Evolutionary conservation across 257 asterid genomes (phyloP).

Genomic region (Hygrophila difformis): DNA sequence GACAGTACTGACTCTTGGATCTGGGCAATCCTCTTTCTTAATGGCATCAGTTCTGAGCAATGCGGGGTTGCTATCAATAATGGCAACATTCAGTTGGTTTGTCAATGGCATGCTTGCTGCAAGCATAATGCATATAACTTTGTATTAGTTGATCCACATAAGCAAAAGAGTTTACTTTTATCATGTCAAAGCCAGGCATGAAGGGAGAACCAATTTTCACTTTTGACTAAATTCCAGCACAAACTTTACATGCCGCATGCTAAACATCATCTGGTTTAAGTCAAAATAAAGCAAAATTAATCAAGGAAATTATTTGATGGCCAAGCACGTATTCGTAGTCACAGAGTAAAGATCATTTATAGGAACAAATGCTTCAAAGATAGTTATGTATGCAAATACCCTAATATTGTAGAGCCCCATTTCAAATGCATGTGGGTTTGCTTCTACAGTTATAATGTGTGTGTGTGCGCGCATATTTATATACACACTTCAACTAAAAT

Average conservation of each 20-base stretch:
- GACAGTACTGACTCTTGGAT: constrained; percentile 96
- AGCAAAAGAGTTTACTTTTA: not conserved
- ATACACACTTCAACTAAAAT: too few relatives aligned
- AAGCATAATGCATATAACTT: constrained; percentile 17
- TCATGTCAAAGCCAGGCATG: constrained; percentile 8
- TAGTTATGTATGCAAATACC: not conserved
- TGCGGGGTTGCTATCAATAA: constrained; percentile 95
- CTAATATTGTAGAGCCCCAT: constrained; percentile 6
- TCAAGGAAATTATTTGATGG: not conserved
- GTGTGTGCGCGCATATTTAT: too few relatives aligned
- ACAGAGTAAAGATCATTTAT: not conserved
- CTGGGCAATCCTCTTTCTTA: constrained; percentile 75
- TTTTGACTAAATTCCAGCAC: too few relatives aligned
- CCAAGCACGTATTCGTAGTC: not conserved
- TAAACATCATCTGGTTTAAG: too few relatives aligned
- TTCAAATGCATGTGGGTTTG: not conserved
- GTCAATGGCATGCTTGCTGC: constrained; percentile 86
- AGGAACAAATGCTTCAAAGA: not conserved
- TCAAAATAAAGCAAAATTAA: too few relatives aligned
- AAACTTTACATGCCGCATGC: too few relatives aligned
- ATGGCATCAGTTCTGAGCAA: constrained; percentile 39
- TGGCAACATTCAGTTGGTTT: constrained; percentile 62
- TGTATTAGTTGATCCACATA: constrained; percentile 5
- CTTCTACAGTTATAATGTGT: not conserved
- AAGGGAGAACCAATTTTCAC: constrained; percentile 2